Evolutionary conservation across 2,329 filamentous ascomycete species (phyloP).

Genomic region (Cladosporium sp.): DNA sequence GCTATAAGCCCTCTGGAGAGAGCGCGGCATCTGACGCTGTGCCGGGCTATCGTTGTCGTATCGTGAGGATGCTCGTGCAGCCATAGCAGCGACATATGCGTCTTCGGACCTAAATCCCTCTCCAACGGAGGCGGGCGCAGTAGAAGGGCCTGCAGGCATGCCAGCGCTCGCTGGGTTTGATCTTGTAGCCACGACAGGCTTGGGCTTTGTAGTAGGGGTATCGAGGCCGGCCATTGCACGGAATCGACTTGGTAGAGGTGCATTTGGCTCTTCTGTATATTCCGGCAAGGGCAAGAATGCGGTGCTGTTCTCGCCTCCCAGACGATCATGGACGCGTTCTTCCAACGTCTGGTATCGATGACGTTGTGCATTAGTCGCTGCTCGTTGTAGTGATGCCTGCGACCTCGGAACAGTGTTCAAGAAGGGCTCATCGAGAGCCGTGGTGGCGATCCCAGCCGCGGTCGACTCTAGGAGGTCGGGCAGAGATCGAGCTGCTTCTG

Average conservation of each 20-base stretch:
- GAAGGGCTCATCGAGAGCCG: slow-evolving; percentile 32
- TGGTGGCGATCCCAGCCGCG: slow-evolving; percentile 21
- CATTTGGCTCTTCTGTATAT: slow-evolving; percentile 59
- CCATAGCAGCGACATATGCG: slow-evolving; percentile 21
- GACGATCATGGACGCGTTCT: slow-evolving; percentile 43
- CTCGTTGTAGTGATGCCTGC: slow-evolving; percentile 30
- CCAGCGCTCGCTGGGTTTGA: slow-evolving; percentile 10
- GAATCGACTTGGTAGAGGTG: slow-evolving; percentile 33
- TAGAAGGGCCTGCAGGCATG: slow-evolving; percentile 15
- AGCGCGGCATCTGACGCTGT: slow-evolving; percentile 21
- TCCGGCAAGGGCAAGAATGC: slow-evolving; percentile 80
- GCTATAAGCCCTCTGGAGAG: slow-evolving; percentile 29
- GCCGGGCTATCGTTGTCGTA: not conserved
- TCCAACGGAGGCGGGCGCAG: slow-evolving; percentile 21
- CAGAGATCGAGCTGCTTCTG: slow-evolving; percentile 24
- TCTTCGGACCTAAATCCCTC: slow-evolving; percentile 25
- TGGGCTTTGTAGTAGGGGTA: slow-evolving; percentile 17
- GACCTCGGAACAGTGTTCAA: slow-evolving; percentile 31
- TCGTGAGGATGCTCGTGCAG: not conserved
- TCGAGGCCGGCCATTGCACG: slow-evolving; percentile 34
- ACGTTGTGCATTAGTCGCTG: slow-evolving; percentile 62
- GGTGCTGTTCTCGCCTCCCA: slow-evolving; percentile 61
- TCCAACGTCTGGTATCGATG: slow-evolving; percentile 61
- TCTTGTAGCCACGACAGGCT: slow-evolving; percentile 17
- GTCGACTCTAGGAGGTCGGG: slow-evolving; percentile 31